Percentiles rank a stretch among this genome's conserved stretches.
Conservation (phyloP, 1,139 yeast genomes). For the Blastobotrys ciferrii region DNA sequence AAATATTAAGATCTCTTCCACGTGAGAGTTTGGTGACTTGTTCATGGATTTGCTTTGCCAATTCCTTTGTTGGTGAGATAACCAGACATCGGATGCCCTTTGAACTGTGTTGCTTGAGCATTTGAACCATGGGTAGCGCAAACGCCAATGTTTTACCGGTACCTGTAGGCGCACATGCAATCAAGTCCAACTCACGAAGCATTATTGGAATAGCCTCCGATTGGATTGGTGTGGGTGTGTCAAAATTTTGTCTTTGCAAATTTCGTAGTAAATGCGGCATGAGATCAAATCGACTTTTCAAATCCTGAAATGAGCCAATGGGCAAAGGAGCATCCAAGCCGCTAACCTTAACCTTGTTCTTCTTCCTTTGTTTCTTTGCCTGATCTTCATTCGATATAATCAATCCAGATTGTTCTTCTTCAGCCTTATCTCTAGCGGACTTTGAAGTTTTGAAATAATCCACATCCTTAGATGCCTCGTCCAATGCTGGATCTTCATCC, state of each 20-base stretch:
- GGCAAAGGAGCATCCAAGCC: slow-evolving; percentile 85
- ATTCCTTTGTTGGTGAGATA: slow-evolving; percentile 89
- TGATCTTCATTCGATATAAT: slow-evolving; percentile 54
- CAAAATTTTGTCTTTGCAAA: slow-evolving; percentile 65
- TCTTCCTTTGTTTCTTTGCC: slow-evolving; percentile 55
- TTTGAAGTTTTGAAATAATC: slow-evolving; percentile 53
- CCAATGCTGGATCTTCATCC: slow-evolving; percentile 42
- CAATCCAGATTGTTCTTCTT: slow-evolving; percentile 41
- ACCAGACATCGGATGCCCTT: slow-evolving; percentile 69
- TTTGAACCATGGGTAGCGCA: slow-evolving; percentile 74
- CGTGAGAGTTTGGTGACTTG: slow-evolving; percentile 59
- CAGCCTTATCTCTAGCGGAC: slow-evolving; percentile 27
- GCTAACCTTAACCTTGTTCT: slow-evolving; percentile 59
- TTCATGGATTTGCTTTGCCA: slow-evolving; percentile 79
- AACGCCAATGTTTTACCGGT: slow-evolving; percentile 92
- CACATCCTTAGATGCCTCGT: slow-evolving; percentile 42
- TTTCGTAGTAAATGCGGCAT: slow-evolving; percentile 63
- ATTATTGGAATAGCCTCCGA: slow-evolving; percentile 78
- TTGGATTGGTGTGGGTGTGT: slow-evolving; percentile 90
- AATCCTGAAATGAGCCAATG: slow-evolving; percentile 82
- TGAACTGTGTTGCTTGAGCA: slow-evolving; percentile 29
- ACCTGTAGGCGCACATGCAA: slow-evolving; percentile 94
- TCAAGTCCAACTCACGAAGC: slow-evolving; percentile 61
- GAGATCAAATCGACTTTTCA: slow-evolving; percentile 63
- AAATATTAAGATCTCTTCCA: slow-evolving; percentile 55